A percentile compares a stretch with the other conserved stretches of the same genome.
These are phyloP conservation scores for Diplodia sapinea DNA, from an alignment of 2,329 filamentous ascomycete species.

Conservation along the genomic window DNA sequence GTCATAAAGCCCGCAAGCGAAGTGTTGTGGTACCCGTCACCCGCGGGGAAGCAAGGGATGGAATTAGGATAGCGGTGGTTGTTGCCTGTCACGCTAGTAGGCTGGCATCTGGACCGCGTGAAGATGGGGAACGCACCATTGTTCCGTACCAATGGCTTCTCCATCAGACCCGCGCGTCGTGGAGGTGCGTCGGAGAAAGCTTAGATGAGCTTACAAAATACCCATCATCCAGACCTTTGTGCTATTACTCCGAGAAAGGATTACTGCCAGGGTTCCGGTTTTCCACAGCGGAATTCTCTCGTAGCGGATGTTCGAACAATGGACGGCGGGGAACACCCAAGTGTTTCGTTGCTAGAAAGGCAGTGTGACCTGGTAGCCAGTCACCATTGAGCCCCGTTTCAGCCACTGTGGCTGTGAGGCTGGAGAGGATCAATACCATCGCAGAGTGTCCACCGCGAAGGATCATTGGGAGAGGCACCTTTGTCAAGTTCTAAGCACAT, in stretches of 20 bases:
- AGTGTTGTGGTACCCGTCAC: neutral
- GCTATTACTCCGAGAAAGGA: no score
- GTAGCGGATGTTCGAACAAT: no score
- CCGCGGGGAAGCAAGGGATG: conserved; percentile 8
- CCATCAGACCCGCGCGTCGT: no score
- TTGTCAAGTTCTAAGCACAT: no score
- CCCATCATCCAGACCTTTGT: no score
- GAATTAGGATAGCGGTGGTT: neutral
- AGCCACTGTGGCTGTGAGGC: neutral
- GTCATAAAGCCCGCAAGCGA: neutral
- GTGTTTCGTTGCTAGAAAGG: neutral
- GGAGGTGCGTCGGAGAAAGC: neutral
- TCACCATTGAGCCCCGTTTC: no score
- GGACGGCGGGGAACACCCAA: neutral
- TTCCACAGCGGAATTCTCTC: no score
- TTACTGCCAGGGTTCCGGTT: no score
- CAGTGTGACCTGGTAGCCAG: neutral
- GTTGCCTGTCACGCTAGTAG: neutral
- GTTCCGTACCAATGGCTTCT: neutral
- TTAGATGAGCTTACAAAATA: no score
- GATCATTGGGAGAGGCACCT: neutral
- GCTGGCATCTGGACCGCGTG: neutral
- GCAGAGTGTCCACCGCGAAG: neutral
- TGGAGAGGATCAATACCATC: neutral
- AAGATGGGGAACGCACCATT: neutral